phyloP scores from a whole-genome alignment of 2,329 filamentous ascomycete species.

The Microcyclospora pomicola region DNA sequence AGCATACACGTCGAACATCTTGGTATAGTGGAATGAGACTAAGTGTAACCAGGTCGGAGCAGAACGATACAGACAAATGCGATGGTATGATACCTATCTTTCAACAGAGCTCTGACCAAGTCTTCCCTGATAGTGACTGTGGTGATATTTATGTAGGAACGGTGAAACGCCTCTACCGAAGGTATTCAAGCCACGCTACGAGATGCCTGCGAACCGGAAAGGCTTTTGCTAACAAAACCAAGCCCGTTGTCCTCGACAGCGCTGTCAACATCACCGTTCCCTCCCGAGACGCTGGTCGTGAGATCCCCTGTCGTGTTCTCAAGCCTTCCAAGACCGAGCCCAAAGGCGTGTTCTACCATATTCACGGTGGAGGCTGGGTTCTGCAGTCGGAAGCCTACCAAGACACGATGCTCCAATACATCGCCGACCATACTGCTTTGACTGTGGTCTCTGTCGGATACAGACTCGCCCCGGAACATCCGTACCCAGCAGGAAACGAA shows the following conservation, averaged over 20 bases:
- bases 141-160: slow-evolving; percentile 9
- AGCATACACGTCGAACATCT: background rate
- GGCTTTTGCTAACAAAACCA: slow-evolving; percentile 5
- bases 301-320: slow-evolving; percentile 40
- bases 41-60: slow-evolving; percentile 33
- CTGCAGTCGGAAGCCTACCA: slow-evolving; percentile 30
- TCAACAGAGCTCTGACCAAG: too few species aligned
- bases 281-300: slow-evolving; percentile 37
- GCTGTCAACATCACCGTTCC: slow-evolving; percentile 37
- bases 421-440: slow-evolving; percentile 36
- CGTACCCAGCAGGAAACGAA: slow-evolving; percentile 40
- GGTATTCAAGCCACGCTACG: background rate
- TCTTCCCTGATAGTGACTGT: too few species aligned
- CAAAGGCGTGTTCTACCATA: slow-evolving; percentile 32
- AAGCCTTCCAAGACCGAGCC: slow-evolving; percentile 32
- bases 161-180: slow-evolving; percentile 39
- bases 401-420: slow-evolving; percentile 35
- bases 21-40: background rate
- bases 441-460: slow-evolving; percentile 45
- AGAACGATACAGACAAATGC: slow-evolving; percentile 40
- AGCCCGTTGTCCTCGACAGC: slow-evolving; percentile 31
- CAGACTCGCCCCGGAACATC: slow-evolving; percentile 45
- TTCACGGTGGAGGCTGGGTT: slow-evolving; percentile 40
- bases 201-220: background rate
- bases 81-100: slow-evolving; percentile 18